phyloP scores from a whole-genome alignment of 2,329 filamentous ascomycete genomes.

The Lithohypha guttulata region DNA sequence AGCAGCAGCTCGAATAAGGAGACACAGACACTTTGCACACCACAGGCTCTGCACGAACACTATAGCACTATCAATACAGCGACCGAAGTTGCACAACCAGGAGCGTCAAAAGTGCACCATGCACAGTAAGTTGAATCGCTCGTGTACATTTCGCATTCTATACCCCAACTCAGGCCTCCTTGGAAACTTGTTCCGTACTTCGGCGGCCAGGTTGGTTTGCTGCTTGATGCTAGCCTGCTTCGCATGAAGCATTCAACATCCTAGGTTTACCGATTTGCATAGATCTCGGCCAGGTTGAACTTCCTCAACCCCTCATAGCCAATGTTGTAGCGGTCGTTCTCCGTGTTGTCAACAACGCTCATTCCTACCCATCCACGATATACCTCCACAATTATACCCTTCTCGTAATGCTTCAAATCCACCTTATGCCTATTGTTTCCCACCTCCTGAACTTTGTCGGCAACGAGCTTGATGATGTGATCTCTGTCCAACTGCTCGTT shows the following conservation, averaged over 20 bases:
- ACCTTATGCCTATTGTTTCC: conserved; percentile 46
- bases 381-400: conserved; percentile 51
- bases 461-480: conserved; percentile 49
- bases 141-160: no score
- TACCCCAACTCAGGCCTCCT: no score
- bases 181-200: no score
- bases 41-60: no score
- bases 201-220: no score
- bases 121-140: no score
- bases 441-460: conserved; percentile 36
- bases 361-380: conserved; percentile 54
- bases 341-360: conserved; percentile 48
- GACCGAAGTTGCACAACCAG: not conserved
- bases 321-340: not conserved
- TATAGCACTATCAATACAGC: no score
- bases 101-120: no score
- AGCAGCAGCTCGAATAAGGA: no score
- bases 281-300: conserved; percentile 54
- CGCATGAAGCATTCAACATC: not conserved
- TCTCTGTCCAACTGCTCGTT: conserved; percentile 48
- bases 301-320: conserved; percentile 49
- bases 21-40: no score
- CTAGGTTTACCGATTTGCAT: conserved; percentile 21
- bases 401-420: conserved; percentile 50
- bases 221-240: not conserved